Base-by-base conservation (phyloP, 2,329 filamentous ascomycete genomes). In the Cladosporium sp. region DNA sequence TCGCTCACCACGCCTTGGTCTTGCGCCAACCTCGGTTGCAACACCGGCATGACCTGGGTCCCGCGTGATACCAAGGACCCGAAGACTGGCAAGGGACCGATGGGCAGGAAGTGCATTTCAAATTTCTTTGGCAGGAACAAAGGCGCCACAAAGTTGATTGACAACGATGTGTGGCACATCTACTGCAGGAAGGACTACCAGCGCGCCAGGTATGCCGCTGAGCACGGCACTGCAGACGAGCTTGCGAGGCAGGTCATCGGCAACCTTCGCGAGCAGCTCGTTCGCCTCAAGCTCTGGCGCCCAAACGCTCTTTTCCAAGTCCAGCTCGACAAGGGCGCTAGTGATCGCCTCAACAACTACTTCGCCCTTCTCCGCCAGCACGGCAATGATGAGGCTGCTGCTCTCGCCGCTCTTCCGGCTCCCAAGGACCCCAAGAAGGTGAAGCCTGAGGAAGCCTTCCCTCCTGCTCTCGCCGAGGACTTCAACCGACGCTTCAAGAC, bases 101-200 rank as follows among this genome's bases (percentile, higher is more conserved):
- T 51, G 24, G 69, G 68, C 59, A 87, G 92, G 58, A 94, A 94
- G 78, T 88, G 90, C 5, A 90, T 94, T 67, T 92, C 90, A 0
- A 91, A 95, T 73, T 86, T 93, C 65, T 94, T 94, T 71, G 92
- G 92, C 26, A 87, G 92, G 44, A 95, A 95, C 82, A 95, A 95
- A 78, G 83, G 86, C 8, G 90, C 88, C 73, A 95, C 92, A 0
- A 85, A 89, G 38, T 82, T 84, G 54, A 91, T 95, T 59, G 90
- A 90, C 0, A 79, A 85, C 6, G 78, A 86, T 26, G 85, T 92
- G 2, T 94, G 91, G 91, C 87, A 92, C 0, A 87, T 90, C 72
- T 90, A 87, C 74, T 95, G 92, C 76, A 87, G 92, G 41, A 93
- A 93, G 74, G 90, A 93, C 74, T 95, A 95, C 75, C 92, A 95